Evolutionary conservation across 192 early-diverging fungal species (phyloP), one percentile per base, ranked within the genome.

Genomic region (Umbelopsis vinacea): DNA sequence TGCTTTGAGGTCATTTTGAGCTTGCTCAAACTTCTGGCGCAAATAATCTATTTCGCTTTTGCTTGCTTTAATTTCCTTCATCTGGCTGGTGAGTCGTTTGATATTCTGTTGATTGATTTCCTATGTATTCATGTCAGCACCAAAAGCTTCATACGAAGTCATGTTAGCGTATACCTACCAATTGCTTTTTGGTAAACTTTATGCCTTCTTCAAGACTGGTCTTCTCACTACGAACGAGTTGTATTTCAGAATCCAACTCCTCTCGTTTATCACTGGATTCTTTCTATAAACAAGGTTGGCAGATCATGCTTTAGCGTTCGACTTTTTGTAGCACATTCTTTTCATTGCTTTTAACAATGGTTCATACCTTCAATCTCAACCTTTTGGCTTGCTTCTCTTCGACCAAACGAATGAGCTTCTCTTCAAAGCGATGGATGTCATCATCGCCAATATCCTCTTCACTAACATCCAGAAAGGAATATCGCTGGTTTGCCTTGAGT

Each of bases 351-450:
- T 43, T 6, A 43, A 43, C 6, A 11, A 40, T 40, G 5, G 0
- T 43, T 2, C 67, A 4, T 37, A 68, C 60, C 40, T 77, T 78
- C 38, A 81, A 70, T 67, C 29, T 21, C 14, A 78, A 46, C 52
- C 76, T 21, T 46, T 66, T 67, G 8, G 40, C 21, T 33, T 50
- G 12, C 24, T 79, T 73, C 35, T 81, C 75, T 23, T 87, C 73
- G 5, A 86, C 23, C 11, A 79, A 71, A 0, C 69, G 53, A 3
- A 81, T 73, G 12, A 90, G 53, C 68, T 85, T 86, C 19, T 52
- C 69, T 15, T 76, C 63, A 48, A 91, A 91, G 12, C 74, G 55
- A 3, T 71, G 6, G 0, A 89, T 73, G 69, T 88, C 80, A 43
- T 66, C 48, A 12, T 73, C 73, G 17, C 77, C 54, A 14, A 90